Evolutionary conservation across 331 rosid genomes (phyloP).

Genomic region (Arachis monticola): DNA sequence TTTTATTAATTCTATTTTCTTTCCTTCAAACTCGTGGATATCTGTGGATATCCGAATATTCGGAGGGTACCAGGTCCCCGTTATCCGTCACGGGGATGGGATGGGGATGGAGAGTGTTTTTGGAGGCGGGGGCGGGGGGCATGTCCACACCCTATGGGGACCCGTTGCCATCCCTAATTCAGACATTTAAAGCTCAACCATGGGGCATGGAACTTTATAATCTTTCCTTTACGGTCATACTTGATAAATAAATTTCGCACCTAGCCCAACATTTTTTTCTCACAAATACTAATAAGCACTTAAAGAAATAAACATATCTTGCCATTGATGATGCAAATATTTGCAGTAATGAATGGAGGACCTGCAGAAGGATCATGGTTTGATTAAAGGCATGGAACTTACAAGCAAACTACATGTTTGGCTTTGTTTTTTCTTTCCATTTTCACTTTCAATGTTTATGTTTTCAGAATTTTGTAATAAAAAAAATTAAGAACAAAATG

Average conservation of each 20-base stretch:
- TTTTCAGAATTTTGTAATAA: too few relatives aligned
- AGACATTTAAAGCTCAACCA: neutral
- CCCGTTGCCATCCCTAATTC: neutral
- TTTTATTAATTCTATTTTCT: too few relatives aligned
- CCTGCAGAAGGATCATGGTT: conserved; percentile 11
- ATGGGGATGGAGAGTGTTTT: too few relatives aligned
- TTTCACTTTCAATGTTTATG: too few relatives aligned
- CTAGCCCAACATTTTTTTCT: neutral
- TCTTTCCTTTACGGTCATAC: neutral
- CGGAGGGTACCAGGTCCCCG: too few relatives aligned
- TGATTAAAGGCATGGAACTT: neutral
- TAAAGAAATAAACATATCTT: conserved; percentile 40
- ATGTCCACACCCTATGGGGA: too few relatives aligned
- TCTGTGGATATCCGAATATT: too few relatives aligned
- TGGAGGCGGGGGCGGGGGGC: too few relatives aligned
- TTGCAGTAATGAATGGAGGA: conserved; percentile 37
- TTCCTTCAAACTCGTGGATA: too few relatives aligned
- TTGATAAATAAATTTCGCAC: neutral
- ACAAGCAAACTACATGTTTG: neutral
- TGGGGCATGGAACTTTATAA: neutral
- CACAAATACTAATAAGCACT: neutral
- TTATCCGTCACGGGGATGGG: too few relatives aligned
- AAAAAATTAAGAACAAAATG: too few relatives aligned
- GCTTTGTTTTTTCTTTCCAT: neutral
- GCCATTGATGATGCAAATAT: conserved; percentile 40